phyloP scores from a whole-genome alignment of 805 yeast species.

The Hanseniaspora osmophila region DNA sequence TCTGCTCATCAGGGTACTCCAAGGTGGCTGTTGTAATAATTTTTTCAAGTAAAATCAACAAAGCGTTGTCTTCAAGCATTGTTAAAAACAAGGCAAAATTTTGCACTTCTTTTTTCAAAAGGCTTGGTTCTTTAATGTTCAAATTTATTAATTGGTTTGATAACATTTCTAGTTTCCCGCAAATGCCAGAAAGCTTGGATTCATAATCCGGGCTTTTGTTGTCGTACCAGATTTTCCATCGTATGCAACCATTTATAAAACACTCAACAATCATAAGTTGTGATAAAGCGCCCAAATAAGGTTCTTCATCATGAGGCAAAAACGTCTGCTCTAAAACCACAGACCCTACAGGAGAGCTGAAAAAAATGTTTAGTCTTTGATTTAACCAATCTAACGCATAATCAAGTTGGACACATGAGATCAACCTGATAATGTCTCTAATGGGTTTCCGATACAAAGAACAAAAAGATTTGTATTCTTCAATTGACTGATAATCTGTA shows the following conservation, averaged over 20 bases:
- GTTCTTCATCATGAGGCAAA: constrained; percentile 45
- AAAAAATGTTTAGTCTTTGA: constrained; percentile 54
- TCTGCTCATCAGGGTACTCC: constrained; percentile 48
- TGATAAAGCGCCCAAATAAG: constrained; percentile 62
- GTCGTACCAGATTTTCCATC: constrained; percentile 91
- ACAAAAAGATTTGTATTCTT: constrained; percentile 66
- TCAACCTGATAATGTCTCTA: constrained; percentile 81
- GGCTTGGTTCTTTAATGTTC: constrained; percentile 63
- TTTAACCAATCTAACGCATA: constrained; percentile 76
- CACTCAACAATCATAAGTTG: constrained; percentile 82
- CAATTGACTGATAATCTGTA: constrained; percentile 77
- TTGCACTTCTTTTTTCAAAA: constrained; percentile 76
- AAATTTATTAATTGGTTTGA: constrained; percentile 65
- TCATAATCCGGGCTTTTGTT: constrained; percentile 30
- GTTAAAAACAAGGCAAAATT: constrained; percentile 92
- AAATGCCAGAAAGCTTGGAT: constrained; percentile 36
- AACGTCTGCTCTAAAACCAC: constrained; percentile 41
- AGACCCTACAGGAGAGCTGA: constrained; percentile 54
- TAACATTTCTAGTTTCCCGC: constrained; percentile 47
- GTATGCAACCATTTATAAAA: constrained; percentile 76
- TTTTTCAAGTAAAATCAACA: constrained; percentile 76
- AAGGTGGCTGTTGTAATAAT: constrained; percentile 72
- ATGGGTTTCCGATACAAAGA: constrained; percentile 68
- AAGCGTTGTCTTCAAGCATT: constrained; percentile 62
- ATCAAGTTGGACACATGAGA: constrained; percentile 74